These are phyloP conservation scores for Eremothecium cymbalariae DNA, from an alignment of 1,139 yeast species.

Conservation along the genomic window DNA sequence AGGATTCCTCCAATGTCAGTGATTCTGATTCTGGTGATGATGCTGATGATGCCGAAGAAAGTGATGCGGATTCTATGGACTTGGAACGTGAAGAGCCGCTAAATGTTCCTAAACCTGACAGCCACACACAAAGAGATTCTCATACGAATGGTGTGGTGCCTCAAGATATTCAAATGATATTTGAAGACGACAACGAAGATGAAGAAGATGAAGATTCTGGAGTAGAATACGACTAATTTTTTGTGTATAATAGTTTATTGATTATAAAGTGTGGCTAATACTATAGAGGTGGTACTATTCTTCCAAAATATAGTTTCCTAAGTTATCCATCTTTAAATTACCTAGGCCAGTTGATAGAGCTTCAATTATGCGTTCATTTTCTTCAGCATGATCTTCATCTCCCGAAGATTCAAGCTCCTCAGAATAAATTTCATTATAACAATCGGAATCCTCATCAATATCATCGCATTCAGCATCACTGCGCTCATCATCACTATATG, in stretches of 20 bases:
- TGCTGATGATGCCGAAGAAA: conserved; percentile 32
- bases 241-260: neutral
- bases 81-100: no score
- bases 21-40: conserved; percentile 35
- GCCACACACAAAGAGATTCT: no score
- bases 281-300: conserved; percentile 19
- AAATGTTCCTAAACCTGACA: no score
- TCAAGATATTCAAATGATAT: no score
- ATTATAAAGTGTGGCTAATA: neutral
- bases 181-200: conserved; percentile 20
- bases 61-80: conserved; percentile 25
- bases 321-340: conserved; percentile 63
- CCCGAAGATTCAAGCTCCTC: conserved; percentile 32
- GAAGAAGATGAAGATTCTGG: conserved; percentile 38
- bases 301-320: conserved; percentile 71
- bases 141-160: conserved; percentile 21
- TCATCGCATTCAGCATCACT: conserved; percentile 26
- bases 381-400: conserved; percentile 39
- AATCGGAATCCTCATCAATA: conserved; percentile 32
- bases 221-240: conserved; percentile 32
- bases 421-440: conserved; percentile 32
- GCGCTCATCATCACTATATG: conserved; percentile 29
- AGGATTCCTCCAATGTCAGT: conserved; percentile 22
- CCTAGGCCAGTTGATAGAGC: conserved; percentile 56
- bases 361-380: conserved; percentile 64